Base-by-base conservation (phyloP, 2,329 filamentous ascomycete species). In the Penicillium sp. region DNA sequence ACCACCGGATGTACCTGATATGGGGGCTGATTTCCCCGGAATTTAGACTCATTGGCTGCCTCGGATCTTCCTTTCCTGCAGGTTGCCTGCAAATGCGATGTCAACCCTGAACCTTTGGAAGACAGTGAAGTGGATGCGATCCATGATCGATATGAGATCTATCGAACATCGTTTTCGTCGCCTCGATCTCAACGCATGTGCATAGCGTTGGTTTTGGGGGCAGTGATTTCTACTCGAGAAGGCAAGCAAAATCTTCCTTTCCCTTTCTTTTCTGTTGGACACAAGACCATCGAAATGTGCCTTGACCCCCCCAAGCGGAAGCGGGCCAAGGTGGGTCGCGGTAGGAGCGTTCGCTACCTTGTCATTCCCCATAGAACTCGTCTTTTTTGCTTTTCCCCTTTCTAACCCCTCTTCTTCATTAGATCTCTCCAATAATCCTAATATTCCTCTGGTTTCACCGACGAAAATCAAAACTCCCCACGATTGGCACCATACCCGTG, bases 11-110 rank as follows among this genome's bases (percentile, higher is more conserved):
- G 15, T 43, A 25, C 39, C 13, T 54, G 19, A n/a, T 11, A 19
- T 21, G 19, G 23, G n/a, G 8, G 16, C 50, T 52, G 25, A 52
- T 16, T 33, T 47, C 11, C 21, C 39, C 29, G 39, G 8, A 34
- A 36, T 46, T 36, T 45, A 95, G 92, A 86, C 76, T 87, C 88
- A 41, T 81, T 96, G 50, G 84, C 86, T 57, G 88, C 87, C 66
- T 86, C 88, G 19, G 82, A 83, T 25, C 76, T 96, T 39, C 91
- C 92, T 9, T 89, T 88, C 52, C 82, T 93, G 60, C 83, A 97
- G 41, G 90, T 95, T 50, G 91, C 91, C 54, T 93, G 88, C 73
- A 97, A 97, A 80, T 96, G 91, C 78, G 93, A 97, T 73, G 84
- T 86, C 50, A 86, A 88, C 47, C 84, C 87, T 3, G 54, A 56